phyloP scores from a whole-genome alignment of 305 asterid genomes.

The Solanum aculeatissimum region DNA sequence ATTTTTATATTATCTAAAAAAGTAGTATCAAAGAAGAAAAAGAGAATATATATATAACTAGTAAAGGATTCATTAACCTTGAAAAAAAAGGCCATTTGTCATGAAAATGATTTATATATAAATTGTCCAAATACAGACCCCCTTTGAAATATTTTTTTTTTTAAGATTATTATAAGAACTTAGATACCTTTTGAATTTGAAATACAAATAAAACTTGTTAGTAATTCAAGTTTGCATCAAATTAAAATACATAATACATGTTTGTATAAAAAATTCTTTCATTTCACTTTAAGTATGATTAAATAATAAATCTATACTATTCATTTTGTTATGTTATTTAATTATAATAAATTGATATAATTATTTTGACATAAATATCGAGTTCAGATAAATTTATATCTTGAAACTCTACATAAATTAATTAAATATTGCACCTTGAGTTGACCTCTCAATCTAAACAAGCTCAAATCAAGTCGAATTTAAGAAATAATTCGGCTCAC shows the following conservation, averaged over 20 bases:
- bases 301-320: not conserved
- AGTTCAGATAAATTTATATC: not conserved
- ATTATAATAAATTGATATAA: not conserved
- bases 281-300: not conserved
- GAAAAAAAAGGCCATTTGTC: not conserved
- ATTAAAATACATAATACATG: not conserved
- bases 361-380: not conserved
- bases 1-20: not conserved
- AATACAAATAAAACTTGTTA: too few species aligned
- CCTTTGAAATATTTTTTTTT: not conserved
- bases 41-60: not conserved
- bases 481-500: not conserved
- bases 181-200: not conserved
- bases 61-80: not conserved
- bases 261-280: not conserved
- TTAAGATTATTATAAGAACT: not conserved
- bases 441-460: not conserved
- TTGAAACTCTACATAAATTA: not conserved
- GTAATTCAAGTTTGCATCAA: not conserved
- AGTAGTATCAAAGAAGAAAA: not conserved
- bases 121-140: not conserved
- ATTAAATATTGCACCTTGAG: not conserved
- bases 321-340: not conserved
- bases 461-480: not conserved
- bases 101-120: not conserved